phyloP scores from a whole-genome alignment of 148 eudicot species.

The Camellia lanceoleosa region DNA sequence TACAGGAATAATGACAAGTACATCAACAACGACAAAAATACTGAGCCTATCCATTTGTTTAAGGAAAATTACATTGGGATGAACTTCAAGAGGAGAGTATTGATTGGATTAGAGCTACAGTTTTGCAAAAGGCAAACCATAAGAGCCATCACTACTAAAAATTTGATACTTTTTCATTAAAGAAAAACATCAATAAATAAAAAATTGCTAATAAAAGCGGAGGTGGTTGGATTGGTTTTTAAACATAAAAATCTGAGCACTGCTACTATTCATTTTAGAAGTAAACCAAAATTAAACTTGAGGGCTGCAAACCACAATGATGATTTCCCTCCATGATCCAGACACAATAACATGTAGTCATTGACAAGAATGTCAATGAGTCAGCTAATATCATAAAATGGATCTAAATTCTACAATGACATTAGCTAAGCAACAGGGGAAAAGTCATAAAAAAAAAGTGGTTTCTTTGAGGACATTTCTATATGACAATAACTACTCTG shows the following conservation, averaged over 20 bases:
- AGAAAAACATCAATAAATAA: not conserved
- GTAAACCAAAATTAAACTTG: not conserved
- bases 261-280: not conserved
- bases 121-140: no score
- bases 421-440: not conserved
- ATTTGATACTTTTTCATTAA: not conserved
- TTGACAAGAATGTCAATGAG: not conserved
- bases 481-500: not conserved
- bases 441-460: not conserved
- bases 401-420: not conserved
- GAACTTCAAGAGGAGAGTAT: not conserved
- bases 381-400: not conserved
- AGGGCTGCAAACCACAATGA: not conserved
- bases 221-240: not conserved
- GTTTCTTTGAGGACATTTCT: not conserved
- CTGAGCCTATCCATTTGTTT: not conserved
- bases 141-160: not conserved
- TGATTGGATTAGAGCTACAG: not conserved
- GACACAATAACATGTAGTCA: not conserved
- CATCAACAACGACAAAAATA: constrained; percentile 1
- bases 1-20: constrained; percentile 35
- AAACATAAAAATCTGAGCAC: not conserved
- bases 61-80: not conserved
- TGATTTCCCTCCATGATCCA: not conserved
- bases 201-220: not conserved